Base-by-base conservation (phyloP, 73 alveolate genomes). In the Paramecium biaurelia region DNA sequence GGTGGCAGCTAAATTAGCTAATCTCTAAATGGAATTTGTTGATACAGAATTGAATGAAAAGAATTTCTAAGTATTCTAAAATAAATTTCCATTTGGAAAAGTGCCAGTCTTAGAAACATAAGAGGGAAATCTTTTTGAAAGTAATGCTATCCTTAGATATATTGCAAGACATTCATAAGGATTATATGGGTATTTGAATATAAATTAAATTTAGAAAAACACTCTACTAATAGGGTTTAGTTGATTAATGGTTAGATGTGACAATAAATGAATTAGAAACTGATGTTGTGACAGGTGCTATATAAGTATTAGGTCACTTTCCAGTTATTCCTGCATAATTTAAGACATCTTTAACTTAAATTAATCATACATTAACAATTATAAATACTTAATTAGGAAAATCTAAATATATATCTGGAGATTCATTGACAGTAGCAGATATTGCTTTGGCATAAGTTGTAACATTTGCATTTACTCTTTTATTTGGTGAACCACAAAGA, bases 391-490 rank as follows among this genome's bases (percentile, higher is more conserved):
- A 85, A 20, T 92, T 98, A 35, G 92, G 94, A 58, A 93, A 85
- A 42, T 85, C 95, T 47, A 94, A 95, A 85, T 97, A 82, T 95
- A 30, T 98, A 12, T 96, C 95, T 28, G 99, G 99, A 20, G 95
- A 95, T 21, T 42, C 72, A 56, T 57, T 98, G 93, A 94, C 99
- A 42, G 86, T 98, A n/a, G 99, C 99, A 68, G 99, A 98, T 86
- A 93, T 98, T 23, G 93, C 92, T 35, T 89, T 96, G 23, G 97
- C 96, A 47, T 85, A 95, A 42, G 63, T 89, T 74, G 87, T 98
- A 24, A 74, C 92, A 85, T 76, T 93, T 34, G 96, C 98, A 20
- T 89, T 97, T 90, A 93, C 96, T 72, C 68, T 92, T n/a, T 74
- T 92, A 30, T 58, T 97, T n/a, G 98, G 96, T 35, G 97, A 93